Evolutionary conservation across 2,329 filamentous ascomycete genomes (phyloP), one percentile per base, ranked within the genome.

Genomic region (Xylaria sp.): DNA sequence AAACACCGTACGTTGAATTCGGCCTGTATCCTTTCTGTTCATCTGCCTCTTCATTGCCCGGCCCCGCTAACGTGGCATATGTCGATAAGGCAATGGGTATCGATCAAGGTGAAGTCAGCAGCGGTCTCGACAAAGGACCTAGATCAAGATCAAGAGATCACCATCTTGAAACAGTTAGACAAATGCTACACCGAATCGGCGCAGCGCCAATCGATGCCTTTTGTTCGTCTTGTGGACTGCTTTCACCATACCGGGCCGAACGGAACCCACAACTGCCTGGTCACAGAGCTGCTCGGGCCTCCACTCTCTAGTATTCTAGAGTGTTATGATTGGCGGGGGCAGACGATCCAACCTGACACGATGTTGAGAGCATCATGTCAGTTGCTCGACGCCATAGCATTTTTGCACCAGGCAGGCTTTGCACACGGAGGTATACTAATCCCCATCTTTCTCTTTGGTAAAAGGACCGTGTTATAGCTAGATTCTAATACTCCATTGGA

Each of bases 241-340:
- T 57, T 57, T 31, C 39, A 44, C 22, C 54, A 57, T 15, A 38
- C 7, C 3, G 54, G 54, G 38, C 54, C 54, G 17, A 57, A 57
- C 22, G 54, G 54, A 22, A 42, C 25, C 38, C 54, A 57, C n/a
- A 42, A 44, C 22, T 57, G 54, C 38, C 54, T 57, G 13, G 54
- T 57, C 27, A 42, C 25, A 22, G 38, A 42, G 36, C 25, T 57
- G 15, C 22, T 57, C n/a, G 54, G 54, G 1, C 54, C 54, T 11
- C 45, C 54, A 45, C 27, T 54, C 20, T 54, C 51, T 25, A 11
- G 39, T 5, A 22, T 54, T 11, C 17, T 54, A 2, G 31, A 54
- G 33, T 54, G 51, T 17, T 54, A 54, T 22, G 31, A 54, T 15
- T 54, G 13, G 9, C 20, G 51, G 20, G 31, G 31, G n/a, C 33